A percentile compares a stretch with the other conserved stretches of the same genome.
These are phyloP conservation scores for Rhizopogon roseolus DNA, from an alignment of 768 basidiomycete species.

Conservation along the genomic window DNA sequence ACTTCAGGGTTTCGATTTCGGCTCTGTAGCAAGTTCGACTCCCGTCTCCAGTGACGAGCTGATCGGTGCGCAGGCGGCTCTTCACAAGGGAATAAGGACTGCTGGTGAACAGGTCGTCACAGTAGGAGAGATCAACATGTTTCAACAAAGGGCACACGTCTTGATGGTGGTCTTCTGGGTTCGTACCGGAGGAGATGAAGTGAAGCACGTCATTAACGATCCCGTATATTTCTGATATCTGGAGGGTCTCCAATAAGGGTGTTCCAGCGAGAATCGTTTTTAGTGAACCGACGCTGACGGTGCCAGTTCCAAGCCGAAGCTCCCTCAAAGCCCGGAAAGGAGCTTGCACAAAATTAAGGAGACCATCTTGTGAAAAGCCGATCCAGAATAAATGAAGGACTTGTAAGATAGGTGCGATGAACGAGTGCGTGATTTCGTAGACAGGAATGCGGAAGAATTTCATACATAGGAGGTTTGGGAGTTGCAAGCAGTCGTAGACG, in stretches of 20 bases:
- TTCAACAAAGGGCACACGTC: constrained; percentile 40
- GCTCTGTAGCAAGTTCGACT: constrained; percentile 11
- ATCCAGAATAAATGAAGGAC: constrained; percentile 13
- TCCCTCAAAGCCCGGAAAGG: constrained; percentile 12
- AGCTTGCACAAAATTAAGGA: constrained; percentile 17
- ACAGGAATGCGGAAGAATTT: constrained; percentile 21
- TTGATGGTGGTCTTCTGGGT: constrained; percentile 9
- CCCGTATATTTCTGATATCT: constrained; percentile 30
- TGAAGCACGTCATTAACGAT: constrained; percentile 37
- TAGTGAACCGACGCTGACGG: constrained; percentile 25
- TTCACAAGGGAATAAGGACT: constrained; percentile 51
- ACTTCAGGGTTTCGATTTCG: constrained; percentile 39
- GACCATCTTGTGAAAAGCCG: constrained; percentile 11
- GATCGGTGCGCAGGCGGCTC: constrained; percentile 30
- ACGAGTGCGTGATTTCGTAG: not conserved
- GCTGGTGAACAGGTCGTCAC: constrained; percentile 47
- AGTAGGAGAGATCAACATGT: constrained; percentile 53
- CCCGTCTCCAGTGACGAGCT: constrained; percentile 12
- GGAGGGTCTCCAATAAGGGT: constrained; percentile 37
- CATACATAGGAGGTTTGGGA: constrained; percentile 33
- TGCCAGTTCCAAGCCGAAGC: constrained; percentile 31
- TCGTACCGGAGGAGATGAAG: constrained; percentile 29
- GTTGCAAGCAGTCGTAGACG: constrained; percentile 3
- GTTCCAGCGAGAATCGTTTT: constrained; percentile 27
- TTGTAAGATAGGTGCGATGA: constrained; percentile 24